A percentile compares a stretch with the other conserved stretches of the same genome.
Evolutionary conservation across 139 green algal species (phyloP).

Genomic region (Chlamydomonas sphaeroides): DNA sequence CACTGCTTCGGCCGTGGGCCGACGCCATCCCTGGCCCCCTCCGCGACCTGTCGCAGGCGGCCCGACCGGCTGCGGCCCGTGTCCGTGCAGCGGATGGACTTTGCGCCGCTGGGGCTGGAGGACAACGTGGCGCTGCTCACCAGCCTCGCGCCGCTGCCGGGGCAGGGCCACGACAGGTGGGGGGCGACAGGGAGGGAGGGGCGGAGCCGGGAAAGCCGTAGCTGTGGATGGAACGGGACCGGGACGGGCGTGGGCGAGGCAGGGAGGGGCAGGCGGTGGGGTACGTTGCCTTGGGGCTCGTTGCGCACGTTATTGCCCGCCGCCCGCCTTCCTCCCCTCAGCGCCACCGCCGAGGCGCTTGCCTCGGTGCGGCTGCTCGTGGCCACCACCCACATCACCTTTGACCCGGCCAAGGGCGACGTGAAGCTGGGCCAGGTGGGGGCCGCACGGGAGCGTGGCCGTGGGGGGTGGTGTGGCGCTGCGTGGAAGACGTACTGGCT

Average conservation of each 20-base stretch:
- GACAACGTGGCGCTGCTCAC: slow-evolving; percentile 86
- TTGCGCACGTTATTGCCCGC: too few species aligned
- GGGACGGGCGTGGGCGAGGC: too few species aligned
- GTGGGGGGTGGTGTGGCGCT: slow-evolving; percentile 55
- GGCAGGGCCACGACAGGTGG: not conserved
- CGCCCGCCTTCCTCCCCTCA: too few species aligned
- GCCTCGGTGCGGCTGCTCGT: slow-evolving; percentile 61
- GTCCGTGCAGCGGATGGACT: slow-evolving; percentile 60
- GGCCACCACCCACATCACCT: slow-evolving; percentile 88
- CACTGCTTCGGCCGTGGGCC: too few species aligned
- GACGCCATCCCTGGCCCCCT: too few species aligned
- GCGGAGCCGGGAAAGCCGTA: too few species aligned
- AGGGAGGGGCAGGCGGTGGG: too few species aligned
- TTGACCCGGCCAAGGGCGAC: slow-evolving; percentile 86
- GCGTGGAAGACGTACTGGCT: too few species aligned
- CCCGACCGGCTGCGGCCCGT: slow-evolving; percentile 50
- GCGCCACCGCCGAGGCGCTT: slow-evolving; percentile 4
- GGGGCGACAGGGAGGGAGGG: too few species aligned
- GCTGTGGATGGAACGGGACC: too few species aligned
- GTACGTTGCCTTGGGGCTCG: too few species aligned
- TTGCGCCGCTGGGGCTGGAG: slow-evolving; percentile 64
- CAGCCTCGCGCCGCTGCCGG: not conserved
- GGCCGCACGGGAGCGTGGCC: not conserved
- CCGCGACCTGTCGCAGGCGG: too few species aligned
- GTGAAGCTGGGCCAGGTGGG: slow-evolving; percentile 83